A percentile compares a stretch with the other conserved stretches of the same genome.
Evolutionary conservation across 306 rosid species (phyloP).

Genomic region (Prunus campanulata): DNA sequence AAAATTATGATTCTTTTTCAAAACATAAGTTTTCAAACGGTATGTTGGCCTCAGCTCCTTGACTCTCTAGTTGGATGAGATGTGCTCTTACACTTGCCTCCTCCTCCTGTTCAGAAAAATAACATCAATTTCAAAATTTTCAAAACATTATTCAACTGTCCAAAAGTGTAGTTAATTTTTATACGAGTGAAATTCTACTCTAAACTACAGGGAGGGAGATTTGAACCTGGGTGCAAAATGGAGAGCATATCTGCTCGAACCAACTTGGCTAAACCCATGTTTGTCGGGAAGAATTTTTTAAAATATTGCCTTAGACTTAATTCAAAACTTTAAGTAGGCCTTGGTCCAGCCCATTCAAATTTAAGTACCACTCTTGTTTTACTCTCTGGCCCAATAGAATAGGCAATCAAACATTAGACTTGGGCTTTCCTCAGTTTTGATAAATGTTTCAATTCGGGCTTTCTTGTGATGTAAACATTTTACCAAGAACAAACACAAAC

Average conservation of each 20-base stretch:
- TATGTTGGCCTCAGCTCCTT: not conserved
- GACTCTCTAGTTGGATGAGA: constrained; percentile 31
- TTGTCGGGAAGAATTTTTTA: too few relatives aligned
- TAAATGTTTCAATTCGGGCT: too few relatives aligned
- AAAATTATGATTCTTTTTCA: too few relatives aligned
- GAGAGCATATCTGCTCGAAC: too few relatives aligned
- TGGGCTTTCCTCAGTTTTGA: not conserved
- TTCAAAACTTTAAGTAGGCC: not conserved
- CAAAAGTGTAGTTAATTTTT: not conserved
- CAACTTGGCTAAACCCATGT: rapidly evolving
- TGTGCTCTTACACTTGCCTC: constrained; percentile 35
- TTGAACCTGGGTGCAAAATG: rapidly evolving
- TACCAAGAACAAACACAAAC: too few relatives aligned
- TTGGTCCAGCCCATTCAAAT: not conserved
- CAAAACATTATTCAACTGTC: not conserved
- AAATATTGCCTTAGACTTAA: too few relatives aligned
- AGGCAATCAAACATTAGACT: not conserved
- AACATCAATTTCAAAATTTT: not conserved
- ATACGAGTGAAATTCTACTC: too few relatives aligned
- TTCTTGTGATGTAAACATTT: too few relatives aligned
- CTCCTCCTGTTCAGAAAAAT: constrained; percentile 26
- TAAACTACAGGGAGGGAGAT: rapidly evolving
- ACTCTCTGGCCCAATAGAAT: too few relatives aligned
- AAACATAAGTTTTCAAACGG: not conserved
- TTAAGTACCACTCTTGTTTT: too few relatives aligned